A percentile compares a stretch with the other conserved stretches of the same genome.
Evolutionary conservation across 805 yeast species (phyloP).

Genomic region (Myxozyma udenii): DNA sequence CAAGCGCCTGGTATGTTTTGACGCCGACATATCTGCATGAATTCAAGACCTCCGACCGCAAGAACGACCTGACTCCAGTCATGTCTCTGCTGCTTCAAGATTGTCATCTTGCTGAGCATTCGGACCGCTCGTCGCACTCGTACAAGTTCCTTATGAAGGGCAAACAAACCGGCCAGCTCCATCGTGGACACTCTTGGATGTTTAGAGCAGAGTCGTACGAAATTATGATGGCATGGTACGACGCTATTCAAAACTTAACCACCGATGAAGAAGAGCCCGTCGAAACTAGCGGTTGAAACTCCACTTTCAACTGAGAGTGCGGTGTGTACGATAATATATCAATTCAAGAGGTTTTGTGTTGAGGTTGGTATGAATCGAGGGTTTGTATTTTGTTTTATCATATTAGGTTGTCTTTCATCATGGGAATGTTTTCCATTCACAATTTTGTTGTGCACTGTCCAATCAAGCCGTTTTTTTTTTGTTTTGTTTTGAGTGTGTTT

Average conservation of each 20-base stretch:
- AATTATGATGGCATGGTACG: constrained; percentile 79
- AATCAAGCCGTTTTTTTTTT: no score
- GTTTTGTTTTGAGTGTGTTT: no score
- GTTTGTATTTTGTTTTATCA: no score
- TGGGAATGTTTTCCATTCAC: no score
- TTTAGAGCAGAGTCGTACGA: constrained; percentile 84
- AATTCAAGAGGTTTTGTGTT: no score
- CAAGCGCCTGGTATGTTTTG: constrained; percentile 85
- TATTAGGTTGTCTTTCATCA: no score
- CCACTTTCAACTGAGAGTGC: no score
- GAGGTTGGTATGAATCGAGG: no score
- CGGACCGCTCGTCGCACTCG: constrained; percentile 28
- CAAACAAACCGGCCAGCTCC: constrained; percentile 69
- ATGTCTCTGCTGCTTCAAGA: constrained; percentile 78
- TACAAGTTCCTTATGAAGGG: constrained; percentile 75
- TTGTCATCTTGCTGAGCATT: constrained; percentile 72
- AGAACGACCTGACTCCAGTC: constrained; percentile 74
- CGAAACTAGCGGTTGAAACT: no score
- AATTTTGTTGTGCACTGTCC: no score
- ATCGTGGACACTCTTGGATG: constrained; percentile 89
- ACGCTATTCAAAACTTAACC: constrained; percentile 54
- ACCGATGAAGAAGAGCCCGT: no score
- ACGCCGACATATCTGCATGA: constrained; percentile 89
- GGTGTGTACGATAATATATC: no score
- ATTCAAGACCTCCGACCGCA: constrained; percentile 77